Base-by-base conservation (phyloP, 2,329 filamentous ascomycete species). In the Elsinoe australis region DNA sequence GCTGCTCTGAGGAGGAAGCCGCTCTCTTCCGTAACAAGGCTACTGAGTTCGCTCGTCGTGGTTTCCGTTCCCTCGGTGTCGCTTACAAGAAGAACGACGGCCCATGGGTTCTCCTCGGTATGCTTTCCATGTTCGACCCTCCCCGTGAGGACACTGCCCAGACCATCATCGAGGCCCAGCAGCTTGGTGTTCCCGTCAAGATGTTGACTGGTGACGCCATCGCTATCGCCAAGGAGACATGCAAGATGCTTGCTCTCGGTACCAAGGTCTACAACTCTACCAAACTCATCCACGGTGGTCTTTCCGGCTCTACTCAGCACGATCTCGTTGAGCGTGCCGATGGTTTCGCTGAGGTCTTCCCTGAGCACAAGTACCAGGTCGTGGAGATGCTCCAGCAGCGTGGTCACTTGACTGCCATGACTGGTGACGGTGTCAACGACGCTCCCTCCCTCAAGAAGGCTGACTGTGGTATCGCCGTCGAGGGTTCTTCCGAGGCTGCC, bases 191-290 rank as follows among this genome's bases (percentile, higher is more conserved):
- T 26, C 79, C 78, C 55, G 83, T 87, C 58, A 87, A 87, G 78
- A 87, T 87, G 83, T 72, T 87, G 67, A 87, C 83, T 70, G 83
- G 83, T 76, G 83, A 87, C 63, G 83, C 83, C 55, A 83, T 86
- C 58, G 82, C 83, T 59, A 87, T 87, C 56, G 83, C 83, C 51
- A 86, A 86, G 72, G 83, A 87, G 70, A 87, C 83, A 57, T 87
- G 83, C 77, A 85, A 85, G 72, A 86, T 86, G 80, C 74, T 87
- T 64, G 81, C 82, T 56, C 78, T 87, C 51, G 82, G 82, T 58
- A 86, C 83, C 64, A 86, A 86, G 74, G 83, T 87, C 56, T 87
- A 87, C 74, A 85, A 86, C 72, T 86, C 83, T 52, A 79, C 83
- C 63, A 82, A 81, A 69, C 76, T 87, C 56, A 85, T 86, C 58